Evolutionary conservation across 371 early-diverging fungal species (phyloP), one percentile per base, ranked within the genome.

Genomic region (Apophysomyces ossiformis): DNA sequence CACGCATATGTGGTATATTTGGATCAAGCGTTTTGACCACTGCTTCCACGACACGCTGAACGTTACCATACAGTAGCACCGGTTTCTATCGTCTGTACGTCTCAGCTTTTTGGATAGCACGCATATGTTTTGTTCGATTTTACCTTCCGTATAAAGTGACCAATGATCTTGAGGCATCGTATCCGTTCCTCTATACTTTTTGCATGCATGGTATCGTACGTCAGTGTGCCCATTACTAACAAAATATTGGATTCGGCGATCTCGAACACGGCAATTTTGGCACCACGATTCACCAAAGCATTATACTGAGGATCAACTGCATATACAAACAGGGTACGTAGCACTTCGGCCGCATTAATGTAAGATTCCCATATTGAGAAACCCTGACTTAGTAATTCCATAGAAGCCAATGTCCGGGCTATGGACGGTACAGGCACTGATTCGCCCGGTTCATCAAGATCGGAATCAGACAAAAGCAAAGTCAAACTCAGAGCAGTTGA

Each of bases 1-100:
- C 93, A n/a, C 95, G 82, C 71, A 92, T 72, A 47, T 86, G 79
- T 1, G 93, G 88, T 7, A 79, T 72, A 63, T 92, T 93, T 0
- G 96, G 96, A 72, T 95, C 94, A 21, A 95, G 73, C n/a, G 90
- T 87, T 60, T 90, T 92, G 4, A 95, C 91, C 39, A 95, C 88
- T 0, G 91, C 87, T 65, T 94, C 96, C 1, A 90, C 84, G 2
- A 95, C 83, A 3, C 80, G 77, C 6, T 89, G 78, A 0, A 93
- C 74, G 66, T 86, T 82, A 2, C 81, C 70, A 67, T 87, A 87
- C 0, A 94, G 69, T 3, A 94, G 64, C 7, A 80, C 54, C 0
- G 93, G 93, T 66, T 88, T 87, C 90, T 91, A 72, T 0, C 41
- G 45, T 26, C 36, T 46, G 15, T 26, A 61, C 57, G n/a, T 4